Base-by-base conservation (phyloP, 1,284 basidiomycete species). In the Boletellus deceptivus region DNA sequence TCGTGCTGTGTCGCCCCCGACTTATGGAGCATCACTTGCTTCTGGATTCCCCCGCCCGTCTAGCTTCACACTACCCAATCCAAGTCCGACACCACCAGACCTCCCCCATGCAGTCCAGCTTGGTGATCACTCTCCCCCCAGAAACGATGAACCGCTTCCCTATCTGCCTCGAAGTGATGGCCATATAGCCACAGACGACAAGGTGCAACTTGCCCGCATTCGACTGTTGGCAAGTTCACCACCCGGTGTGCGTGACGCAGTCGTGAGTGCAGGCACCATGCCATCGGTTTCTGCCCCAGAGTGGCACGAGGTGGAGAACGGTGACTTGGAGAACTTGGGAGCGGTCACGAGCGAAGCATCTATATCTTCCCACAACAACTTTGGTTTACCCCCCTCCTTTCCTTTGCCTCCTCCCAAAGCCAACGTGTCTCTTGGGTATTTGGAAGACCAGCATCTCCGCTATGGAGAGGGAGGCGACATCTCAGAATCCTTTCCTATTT, bases 151-250 rank as follows among this genome's bases (percentile, higher is more conserved):
- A 37, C 55, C 48, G 7, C 52, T 67, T 11, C 57, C 64, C 11
- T 62, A 67, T 33, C 41, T 57, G 10, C 56, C 62, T 27, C 53
- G 63, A 25, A 69, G 74, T 52, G 70, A 71, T 13, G 84, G 78
- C 11, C 87, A 90, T 62, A 75, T 90, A 41, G 86, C 87, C 16
- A 86, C 80, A 2, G 87, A 90, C 62, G 87, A 90, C 66, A 90
- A 90, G 66, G 67, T 73, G 0, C 56, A 81, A 6, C 75, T 90
- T 17, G 82, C 81, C 31, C 77, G 73, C 33, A 74, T 88, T 54
- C 78, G 74, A 1, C 70, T 71, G 17, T 52, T 81, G 37, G 81
- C 80, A 22, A 86, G 83, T 58, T 76, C 76, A 14, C 86, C 86
- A 20, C 69, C 68, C 3, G 29, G 31, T 0, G 29, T 17, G 4